Evolutionary conservation across 148 eudicot genomes (phyloP), one percentile per base, ranked within the genome.

Genomic region (Cornus florida): DNA sequence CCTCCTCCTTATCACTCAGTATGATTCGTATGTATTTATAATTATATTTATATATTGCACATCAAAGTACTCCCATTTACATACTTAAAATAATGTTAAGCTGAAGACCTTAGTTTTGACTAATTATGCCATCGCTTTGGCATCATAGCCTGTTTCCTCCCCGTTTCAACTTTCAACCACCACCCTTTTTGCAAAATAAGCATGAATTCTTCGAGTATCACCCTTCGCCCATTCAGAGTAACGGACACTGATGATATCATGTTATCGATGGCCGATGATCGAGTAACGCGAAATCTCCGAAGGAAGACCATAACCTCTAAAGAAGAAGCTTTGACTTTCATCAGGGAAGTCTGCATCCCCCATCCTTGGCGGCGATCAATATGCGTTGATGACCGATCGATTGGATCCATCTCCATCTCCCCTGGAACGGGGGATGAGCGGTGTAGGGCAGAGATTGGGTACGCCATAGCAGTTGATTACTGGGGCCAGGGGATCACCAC

Each of bases 281-380:
- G 83, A 60, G 83, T 79, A 50, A 56, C 31, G 16, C 17, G 23
- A 73, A 9, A 31, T 56, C 76, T 31, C 67, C 24, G 76, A 32
- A 22, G 82, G 74, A 66, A 71, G 11, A 77, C 70, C 57, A 57
- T 77, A 71, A 80, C 89, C 10, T 38, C 86, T 38, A 82, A 72
- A 50, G 81, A 82, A 43, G 69, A 84, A 39, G 87, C 85, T 1
- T 35, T 43, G 39, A 73, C 68, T 19, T 84, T 82, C 73, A 81
- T 86, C 75, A 53, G 39, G 13, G 62, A 86, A 14, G 80, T 80
- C 8, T 86, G 85, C 53, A 82, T 86, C 33, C 81, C 86, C n/a
- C 89, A 88, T 71, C 87, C 86, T 16, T 88, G 87, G 84, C 81
- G 84, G 50, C 77, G 84, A 41, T 84, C 91, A 17, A 84, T 88